A percentile compares a stretch with the other conserved stretches of the same genome.
phyloP scores from a whole-genome alignment of 768 basidiomycete genomes.

The Lanmaoa pseudosensibilis region DNA sequence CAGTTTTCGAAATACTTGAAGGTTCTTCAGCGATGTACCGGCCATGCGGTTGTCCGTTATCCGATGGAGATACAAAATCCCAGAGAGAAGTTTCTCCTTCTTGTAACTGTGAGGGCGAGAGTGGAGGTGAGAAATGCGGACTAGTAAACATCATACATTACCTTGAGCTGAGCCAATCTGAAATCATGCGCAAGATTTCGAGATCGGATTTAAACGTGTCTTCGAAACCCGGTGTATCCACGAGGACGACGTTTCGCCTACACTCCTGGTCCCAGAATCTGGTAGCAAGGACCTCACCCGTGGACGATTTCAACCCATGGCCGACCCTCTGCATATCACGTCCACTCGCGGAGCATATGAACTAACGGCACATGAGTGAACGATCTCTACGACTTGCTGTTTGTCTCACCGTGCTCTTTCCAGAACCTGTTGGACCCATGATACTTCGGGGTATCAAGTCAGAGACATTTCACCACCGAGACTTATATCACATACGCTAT shows the following conservation, averaged over 20 bases:
- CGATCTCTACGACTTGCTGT: too few species aligned
- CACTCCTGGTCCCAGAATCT: slow-evolving; percentile 1
- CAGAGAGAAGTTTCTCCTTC: too few species aligned
- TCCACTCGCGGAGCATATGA: too few species aligned
- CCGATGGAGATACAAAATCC: slow-evolving; percentile 44
- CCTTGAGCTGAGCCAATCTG: neutral
- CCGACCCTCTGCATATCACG: neutral
- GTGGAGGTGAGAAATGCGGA: neutral
- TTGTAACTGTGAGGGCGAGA: slow-evolving; percentile 2
- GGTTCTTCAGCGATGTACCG: slow-evolving; percentile 34
- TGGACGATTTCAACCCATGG: slow-evolving; percentile 7
- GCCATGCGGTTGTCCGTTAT: slow-evolving; percentile 41
- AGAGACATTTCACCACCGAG: neutral
- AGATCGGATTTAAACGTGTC: slow-evolving; percentile 16
- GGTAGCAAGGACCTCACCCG: slow-evolving; percentile 6
- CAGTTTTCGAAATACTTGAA: slow-evolving; percentile 32
- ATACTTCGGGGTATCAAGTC: slow-evolving; percentile 3
- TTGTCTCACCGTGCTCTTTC: slow-evolving; percentile 6
- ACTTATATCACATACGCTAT: slow-evolving; percentile 9
- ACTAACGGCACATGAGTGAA: neutral
- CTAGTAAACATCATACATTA: too few species aligned
- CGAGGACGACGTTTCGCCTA: slow-evolving; percentile 10
- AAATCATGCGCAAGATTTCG: neutral
- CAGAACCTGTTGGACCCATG: slow-evolving; percentile 22
- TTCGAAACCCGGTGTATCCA: slow-evolving; percentile 27